These are phyloP conservation scores for Globisporangium irregulare DNA, from an alignment of 352 stramenopile species.

Conservation along the genomic window DNA sequence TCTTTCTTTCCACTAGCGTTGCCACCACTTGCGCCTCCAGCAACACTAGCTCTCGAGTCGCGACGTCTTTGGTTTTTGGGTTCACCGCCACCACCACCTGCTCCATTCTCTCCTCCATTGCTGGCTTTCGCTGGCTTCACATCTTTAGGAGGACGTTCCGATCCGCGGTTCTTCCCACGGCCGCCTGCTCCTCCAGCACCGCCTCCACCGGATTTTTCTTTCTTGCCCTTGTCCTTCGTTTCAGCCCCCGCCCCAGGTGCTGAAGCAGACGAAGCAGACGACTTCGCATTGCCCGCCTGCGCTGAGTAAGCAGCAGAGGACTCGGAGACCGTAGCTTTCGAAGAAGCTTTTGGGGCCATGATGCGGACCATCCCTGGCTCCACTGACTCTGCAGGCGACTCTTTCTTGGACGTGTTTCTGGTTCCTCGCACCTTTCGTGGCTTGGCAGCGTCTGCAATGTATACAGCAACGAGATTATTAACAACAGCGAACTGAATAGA, in stretches of 20 bases:
- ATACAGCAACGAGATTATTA: neutral
- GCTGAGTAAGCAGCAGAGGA: neutral
- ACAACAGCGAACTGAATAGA: neutral
- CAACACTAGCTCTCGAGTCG: constrained; percentile 17
- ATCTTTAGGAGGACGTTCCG: constrained; percentile 26
- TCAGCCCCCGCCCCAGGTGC: neutral
- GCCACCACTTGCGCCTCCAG: constrained; percentile 3
- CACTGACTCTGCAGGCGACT: constrained; percentile 12
- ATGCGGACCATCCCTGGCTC: constrained; percentile 53
- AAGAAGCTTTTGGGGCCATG: constrained; percentile 37
- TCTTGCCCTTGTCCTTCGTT: constrained; percentile 23
- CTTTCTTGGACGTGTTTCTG: constrained; percentile 31
- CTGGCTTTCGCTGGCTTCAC: constrained; percentile 23
- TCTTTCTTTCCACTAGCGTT: constrained; percentile 32
- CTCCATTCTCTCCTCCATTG: constrained; percentile 21
- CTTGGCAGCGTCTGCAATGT: constrained; percentile 35
- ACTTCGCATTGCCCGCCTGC: neutral
- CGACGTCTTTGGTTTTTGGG: constrained; percentile 29
- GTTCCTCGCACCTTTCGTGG: constrained; percentile 36
- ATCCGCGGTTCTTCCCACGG: constrained; percentile 27
- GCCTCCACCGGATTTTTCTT: neutral
- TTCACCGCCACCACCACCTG: constrained; percentile 17
- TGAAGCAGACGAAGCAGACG: neutral
- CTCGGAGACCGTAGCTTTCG: constrained; percentile 2
- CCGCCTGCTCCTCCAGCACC: constrained; percentile 10